phyloP scores from a whole-genome alignment of 1,284 basidiomycete species.

The Ceratobasidium theobromae region DNA sequence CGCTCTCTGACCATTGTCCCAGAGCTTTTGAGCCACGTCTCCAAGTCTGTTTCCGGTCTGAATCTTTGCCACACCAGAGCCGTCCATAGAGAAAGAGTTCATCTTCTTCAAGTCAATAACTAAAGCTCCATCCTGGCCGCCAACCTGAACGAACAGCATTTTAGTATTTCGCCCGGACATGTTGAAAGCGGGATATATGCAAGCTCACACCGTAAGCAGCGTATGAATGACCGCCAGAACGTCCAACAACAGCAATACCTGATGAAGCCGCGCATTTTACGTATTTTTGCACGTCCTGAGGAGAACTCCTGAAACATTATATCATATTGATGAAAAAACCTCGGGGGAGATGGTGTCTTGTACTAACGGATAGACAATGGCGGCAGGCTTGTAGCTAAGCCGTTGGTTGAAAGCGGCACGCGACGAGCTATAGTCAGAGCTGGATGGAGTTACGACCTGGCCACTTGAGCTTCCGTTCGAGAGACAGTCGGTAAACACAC shows the following conservation, averaged over 20 bases:
- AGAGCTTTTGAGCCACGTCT: conserved; percentile 34
- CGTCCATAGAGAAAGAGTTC: conserved; percentile 32
- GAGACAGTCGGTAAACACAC: conserved; percentile 12
- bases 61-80: conserved; percentile 8
- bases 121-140: conserved; percentile 35
- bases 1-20: conserved; percentile 34
- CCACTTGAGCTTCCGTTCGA: conserved; percentile 5
- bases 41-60: conserved; percentile 36
- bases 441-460: conserved; percentile 9
- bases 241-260: conserved; percentile 29
- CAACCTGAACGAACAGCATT: conserved; percentile 2
- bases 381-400: conserved; percentile 32
- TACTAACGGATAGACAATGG: conserved; percentile 36
- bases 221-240: conserved; percentile 37
- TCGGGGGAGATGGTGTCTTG: neutral
- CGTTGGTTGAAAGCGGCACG: conserved; percentile 34
- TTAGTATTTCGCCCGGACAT: neutral
- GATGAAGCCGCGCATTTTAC: conserved; percentile 34
- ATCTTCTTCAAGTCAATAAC: conserved; percentile 35
- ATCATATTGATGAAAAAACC: neutral
- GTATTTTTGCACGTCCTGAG: conserved; percentile 32
- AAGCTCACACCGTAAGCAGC: conserved; percentile 35
- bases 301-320: conserved; percentile 3
- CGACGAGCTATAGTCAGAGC: neutral
- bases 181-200: neutral